Base-by-base conservation (phyloP, 768 basidiomycete species). In the Boletellus ananas region DNA sequence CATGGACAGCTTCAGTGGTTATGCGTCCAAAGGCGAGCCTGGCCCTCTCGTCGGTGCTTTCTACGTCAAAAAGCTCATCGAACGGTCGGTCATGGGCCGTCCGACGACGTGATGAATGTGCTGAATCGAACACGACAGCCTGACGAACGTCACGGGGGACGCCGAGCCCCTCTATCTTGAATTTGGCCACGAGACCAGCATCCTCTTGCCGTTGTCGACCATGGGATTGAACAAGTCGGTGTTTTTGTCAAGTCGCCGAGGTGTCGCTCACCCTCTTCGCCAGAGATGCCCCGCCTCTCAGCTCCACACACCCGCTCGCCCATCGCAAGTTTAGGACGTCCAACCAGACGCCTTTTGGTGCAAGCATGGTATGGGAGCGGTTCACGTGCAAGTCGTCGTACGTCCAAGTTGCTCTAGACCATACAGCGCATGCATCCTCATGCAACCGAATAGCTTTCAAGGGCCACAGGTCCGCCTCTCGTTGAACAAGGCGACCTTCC, bases 291-390 rank as follows among this genome's bases (percentile, higher is more conserved):
- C 42, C 49, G 1, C 65, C 67, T 27, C 68, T 74, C 29, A 50
- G 59, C 34, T 49, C 69, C 2, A 40, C 20, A 9, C 68, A 41
- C 65, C 42, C 66, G 59, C 50, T 58, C 55, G 18, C 21, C 27
- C 55, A 56, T 50, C 69, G 74, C 34, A 66, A 60, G 40, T 76
- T 69, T 61, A 63, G 63, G 43, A 75, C 73, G 27, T 70, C 72
- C 6, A 50, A 50, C 7, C 74, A 74, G 55, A 65, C 71, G 14
- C 75, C 75, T 29, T 77, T 77, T 50, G 74, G 62, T 13, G 73
- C 74, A 37, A 68, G 60, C 48, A 73, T 76, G 72, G 54, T 71
- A 23, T 76, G 72, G 74, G 73, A 75, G 57, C 66, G 58, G 14
- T 29, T 43, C 25, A 13, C n/a, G 8, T 45, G 40, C 38, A 12